These are phyloP conservation scores for Xerocomus spinulosus DNA, from an alignment of 768 basidiomycete species.

Conservation along the genomic window DNA sequence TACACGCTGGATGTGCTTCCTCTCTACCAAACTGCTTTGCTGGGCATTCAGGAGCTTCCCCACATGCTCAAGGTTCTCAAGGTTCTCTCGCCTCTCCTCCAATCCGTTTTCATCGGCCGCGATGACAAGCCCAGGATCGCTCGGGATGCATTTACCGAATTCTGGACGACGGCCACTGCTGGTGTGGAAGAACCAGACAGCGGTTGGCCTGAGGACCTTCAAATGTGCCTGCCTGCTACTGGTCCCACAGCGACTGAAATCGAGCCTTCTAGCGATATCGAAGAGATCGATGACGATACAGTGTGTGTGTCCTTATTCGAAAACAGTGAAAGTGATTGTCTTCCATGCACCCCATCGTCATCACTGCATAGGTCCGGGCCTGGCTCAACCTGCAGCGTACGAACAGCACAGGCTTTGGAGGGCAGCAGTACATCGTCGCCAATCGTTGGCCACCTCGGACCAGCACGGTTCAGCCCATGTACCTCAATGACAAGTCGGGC, in stretches of 20 bases:
- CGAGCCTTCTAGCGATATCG: constrained; percentile 25
- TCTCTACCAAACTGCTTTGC: constrained; percentile 56
- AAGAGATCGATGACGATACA: constrained; percentile 18
- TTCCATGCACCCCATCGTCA: constrained; percentile 7
- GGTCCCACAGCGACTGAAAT: constrained; percentile 1
- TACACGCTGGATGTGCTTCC: constrained; percentile 58
- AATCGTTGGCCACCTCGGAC: constrained; percentile 25
- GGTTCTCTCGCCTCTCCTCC: constrained; percentile 47
- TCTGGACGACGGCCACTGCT: constrained; percentile 54
- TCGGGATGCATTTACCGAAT: constrained; percentile 52
- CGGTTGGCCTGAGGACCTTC: constrained; percentile 54
- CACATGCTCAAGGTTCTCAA: constrained; percentile 38
- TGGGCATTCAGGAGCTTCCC: constrained; percentile 48
- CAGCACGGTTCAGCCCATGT: constrained; percentile 23
- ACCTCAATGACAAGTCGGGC: too few relatives aligned
- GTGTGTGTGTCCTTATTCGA: constrained; percentile 4
- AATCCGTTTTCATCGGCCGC: constrained; percentile 54
- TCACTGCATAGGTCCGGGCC: constrained; percentile 4
- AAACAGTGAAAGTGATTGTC: constrained; percentile 2
- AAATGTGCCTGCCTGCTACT: constrained; percentile 20
- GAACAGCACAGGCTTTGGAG: neutral
- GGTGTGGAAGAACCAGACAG: constrained; percentile 35
- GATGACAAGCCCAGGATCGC: constrained; percentile 41
- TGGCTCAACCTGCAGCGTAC: constrained; percentile 3
- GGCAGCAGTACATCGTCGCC: constrained; percentile 11